Evolutionary conservation across 2,329 filamentous ascomycete species (phyloP), one percentile per base, ranked within the genome.

Genomic region (Pleoardoris graminearum): DNA sequence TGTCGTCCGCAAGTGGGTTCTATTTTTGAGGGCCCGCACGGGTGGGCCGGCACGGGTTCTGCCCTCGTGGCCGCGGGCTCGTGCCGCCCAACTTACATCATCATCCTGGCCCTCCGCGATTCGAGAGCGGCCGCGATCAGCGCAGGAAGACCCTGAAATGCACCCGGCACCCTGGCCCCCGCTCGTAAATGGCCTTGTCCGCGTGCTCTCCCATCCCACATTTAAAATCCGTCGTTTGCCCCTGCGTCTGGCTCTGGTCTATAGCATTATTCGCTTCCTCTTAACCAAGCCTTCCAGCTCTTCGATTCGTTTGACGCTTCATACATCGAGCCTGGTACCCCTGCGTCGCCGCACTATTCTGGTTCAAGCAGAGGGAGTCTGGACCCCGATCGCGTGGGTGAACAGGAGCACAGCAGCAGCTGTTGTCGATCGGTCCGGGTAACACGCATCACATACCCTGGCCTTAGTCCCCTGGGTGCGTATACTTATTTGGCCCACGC

Each of bases 221-320:
- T 54, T 62, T 61, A 56, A 64, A 63, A 60, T 64, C 61, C 61
- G 58, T 50, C 37, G 45, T 25, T 50, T 53, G 35, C 50, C 60
- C 61, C 46, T 51, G 48, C 39, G 35, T 39, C 11, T 42, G 22
- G 10, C 48, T 51, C 41, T 51, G 32, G 32, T 36, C 44, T 41
- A 41, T 50, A 44, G 36, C 44, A 43, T 35, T 42, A n/a, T 16
- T 14, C 33, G 33, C 23, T 25, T n/a, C 12, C 23, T 39, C 44
- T 45, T 44, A 55, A 32, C 23, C 47, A 39, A 35, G 27, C 55
- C 21, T 44, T 44, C 29, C 33, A 47, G 48, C 54, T 10, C 39
- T 47, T 57, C 51, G 17, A 47, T 44, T 55, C 51, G 51, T 53
- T 51, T 48, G 17, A 35, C 16, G 27, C n/a, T 12, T 33, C 25